Evolutionary conservation across 176 grass and related monocot genomes (phyloP).

Genomic region (Triticum monococcum): DNA sequence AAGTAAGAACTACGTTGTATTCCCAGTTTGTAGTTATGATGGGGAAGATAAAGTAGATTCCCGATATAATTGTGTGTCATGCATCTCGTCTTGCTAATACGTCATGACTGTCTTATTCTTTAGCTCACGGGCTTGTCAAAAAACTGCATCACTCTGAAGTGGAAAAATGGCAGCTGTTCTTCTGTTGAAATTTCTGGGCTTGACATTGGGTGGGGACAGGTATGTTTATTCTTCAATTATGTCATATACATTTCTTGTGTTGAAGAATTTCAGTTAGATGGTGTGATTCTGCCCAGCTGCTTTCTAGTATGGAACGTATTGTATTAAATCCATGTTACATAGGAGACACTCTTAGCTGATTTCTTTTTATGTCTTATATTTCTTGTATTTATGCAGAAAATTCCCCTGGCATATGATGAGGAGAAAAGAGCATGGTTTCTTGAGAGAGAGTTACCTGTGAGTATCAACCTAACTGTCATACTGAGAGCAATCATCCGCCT

Average conservation of each 20-base stretch:
- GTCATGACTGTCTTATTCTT: slow-evolving; percentile 27
- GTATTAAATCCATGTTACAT: not conserved
- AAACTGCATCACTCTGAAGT: slow-evolving; percentile 62
- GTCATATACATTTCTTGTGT: not conserved
- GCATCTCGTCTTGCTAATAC: slow-evolving; percentile 4
- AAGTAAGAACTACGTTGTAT: slow-evolving; percentile 35
- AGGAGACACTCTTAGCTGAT: not conserved
- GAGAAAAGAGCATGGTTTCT: slow-evolving; percentile 73
- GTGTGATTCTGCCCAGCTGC: not conserved
- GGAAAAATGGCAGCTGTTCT: slow-evolving; percentile 67
- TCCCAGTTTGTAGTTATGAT: slow-evolving; percentile 21
- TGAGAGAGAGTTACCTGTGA: slow-evolving; percentile 80
- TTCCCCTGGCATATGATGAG: slow-evolving; percentile 59
- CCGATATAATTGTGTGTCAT: not conserved
- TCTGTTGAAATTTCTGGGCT: slow-evolving; percentile 95
- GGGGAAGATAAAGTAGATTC: slow-evolving; percentile 7
- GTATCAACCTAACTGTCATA: slow-evolving; percentile 14
- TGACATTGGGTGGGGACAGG: slow-evolving; percentile 95
- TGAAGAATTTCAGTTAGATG: not conserved
- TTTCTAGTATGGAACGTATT: not conserved
- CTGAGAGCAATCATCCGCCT: not conserved
- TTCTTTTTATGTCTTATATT: not conserved
- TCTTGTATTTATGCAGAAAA: slow-evolving; percentile 42
- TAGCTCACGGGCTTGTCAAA: slow-evolving; percentile 76
- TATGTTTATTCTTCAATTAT: slow-evolving; percentile 42